These are phyloP conservation scores for Aspergillus leporis DNA, from an alignment of 495 filamentous ascomycete species.

Conservation along the genomic window DNA sequence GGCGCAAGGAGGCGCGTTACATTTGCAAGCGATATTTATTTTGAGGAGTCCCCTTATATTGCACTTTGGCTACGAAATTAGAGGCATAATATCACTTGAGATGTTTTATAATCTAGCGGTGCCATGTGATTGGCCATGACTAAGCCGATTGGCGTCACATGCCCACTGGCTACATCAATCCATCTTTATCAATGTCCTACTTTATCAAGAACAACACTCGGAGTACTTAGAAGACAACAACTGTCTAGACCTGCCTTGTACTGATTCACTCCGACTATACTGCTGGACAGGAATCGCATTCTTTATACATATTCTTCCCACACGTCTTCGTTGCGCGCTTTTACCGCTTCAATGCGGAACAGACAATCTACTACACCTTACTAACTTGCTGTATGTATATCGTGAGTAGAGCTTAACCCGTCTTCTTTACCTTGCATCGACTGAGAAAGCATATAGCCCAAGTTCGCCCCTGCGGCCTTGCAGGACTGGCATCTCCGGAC, in stretches of 20 bases:
- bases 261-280: neutral
- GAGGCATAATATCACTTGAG: neutral
- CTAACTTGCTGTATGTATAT: neutral
- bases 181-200: neutral
- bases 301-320: neutral
- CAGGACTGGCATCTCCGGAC: neutral
- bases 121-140: neutral
- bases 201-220: neutral
- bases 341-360: too few species aligned
- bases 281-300: neutral
- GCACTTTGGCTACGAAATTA: neutral
- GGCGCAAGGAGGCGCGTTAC: neutral
- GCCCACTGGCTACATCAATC: neutral
- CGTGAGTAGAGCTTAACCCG: neutral
- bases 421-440: neutral
- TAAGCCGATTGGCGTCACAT: neutral
- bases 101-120: too few species aligned
- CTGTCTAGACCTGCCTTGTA: neutral
- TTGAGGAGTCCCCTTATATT: neutral
- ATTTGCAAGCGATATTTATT: neutral
- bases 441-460: neutral
- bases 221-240: too few species aligned
- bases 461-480: neutral
- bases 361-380: too few species aligned
- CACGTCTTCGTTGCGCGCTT: too few species aligned